Conservation (phyloP, 805 yeast genomes). For the Wickerhamiella dianesei region DNA sequence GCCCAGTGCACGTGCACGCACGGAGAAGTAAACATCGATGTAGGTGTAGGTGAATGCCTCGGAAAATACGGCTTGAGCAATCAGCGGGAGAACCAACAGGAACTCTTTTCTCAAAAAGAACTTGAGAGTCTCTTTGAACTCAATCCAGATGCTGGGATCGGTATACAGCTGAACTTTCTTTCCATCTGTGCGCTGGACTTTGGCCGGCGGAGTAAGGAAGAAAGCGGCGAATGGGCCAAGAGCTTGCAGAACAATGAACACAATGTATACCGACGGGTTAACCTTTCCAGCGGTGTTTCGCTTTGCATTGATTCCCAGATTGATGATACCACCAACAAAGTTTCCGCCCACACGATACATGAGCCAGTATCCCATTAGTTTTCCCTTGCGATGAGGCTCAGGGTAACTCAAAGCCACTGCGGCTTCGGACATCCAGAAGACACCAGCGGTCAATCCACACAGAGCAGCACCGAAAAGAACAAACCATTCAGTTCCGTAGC, state of each 20-base stretch:
- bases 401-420: conserved; percentile 19
- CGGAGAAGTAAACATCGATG: conserved; percentile 31
- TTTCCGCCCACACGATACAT: conserved; percentile 14
- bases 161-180: conserved; percentile 9
- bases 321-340: conserved; percentile 19
- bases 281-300: conserved; percentile 11
- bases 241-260: conserved; percentile 16
- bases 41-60: conserved; percentile 12
- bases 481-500: conserved; percentile 18
- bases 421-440: conserved; percentile 19
- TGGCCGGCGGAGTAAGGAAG: conserved; percentile 14
- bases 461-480: conserved; percentile 15
- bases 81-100: conserved; percentile 9
- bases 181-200: conserved; percentile 24
- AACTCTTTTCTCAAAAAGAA: conserved; percentile 6
- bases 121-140: conserved; percentile 10
- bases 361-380: conserved; percentile 17
- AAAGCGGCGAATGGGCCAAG: conserved; percentile 16
- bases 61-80: conserved; percentile 12
- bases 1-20: conserved; percentile 45
- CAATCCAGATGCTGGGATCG: conserved; percentile 1
- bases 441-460: conserved; percentile 20
- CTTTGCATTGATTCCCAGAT: conserved; percentile 13
- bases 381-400: conserved; percentile 16
- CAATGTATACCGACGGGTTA: conserved; percentile 8